Base-by-base conservation (phyloP, 1,139 yeast species). In the Tardiomyces digboiensis region DNA sequence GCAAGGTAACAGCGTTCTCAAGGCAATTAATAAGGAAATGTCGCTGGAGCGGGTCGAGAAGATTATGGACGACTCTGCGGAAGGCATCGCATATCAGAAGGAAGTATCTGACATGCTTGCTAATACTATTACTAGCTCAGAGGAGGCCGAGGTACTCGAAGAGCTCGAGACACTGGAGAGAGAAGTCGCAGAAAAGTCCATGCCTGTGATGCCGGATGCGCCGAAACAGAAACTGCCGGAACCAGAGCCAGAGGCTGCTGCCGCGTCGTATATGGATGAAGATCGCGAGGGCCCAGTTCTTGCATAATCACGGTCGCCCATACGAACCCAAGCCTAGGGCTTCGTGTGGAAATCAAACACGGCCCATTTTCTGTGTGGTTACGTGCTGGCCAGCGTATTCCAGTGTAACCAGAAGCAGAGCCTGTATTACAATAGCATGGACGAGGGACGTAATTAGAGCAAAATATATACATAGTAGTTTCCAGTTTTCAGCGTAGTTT, bases 1-100 rank as follows among this genome's bases (percentile, higher is more conserved):
- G 52, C 82, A 83, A 52, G 97, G 97, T 21, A 87, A 83, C 59
- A 68, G 72, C 46, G 86, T 87, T 7, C 71, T 91, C 52, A 79
- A 74, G 53, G 78, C 77, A 51, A 70, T 91, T 48, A 89, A 91
- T 62, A 69, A 69, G 44, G 96, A 89, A 56, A 76, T 88, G 78
- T 79, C 78, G 39, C 61, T 84, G 14, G 91, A 84, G 38, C 77
- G 77, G 56, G 83, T 88, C n/a, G 97, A 88, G 55, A 74, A 73
- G 58, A 71, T 91, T 5, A 66, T 89, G 75, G 97, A 89, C 59
- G 93, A 86, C 46, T 74, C 85, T 26, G 87, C 82, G 41, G 96
- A 87, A 36, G 94, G 91, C 45, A 70, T 81, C 19, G 70, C 81
- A 36, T 82, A 83, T 59, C 96, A 88, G 53, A 78, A 82, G 47